Conservation (phyloP, 371 early-diverging fungal species). For the Syncephalastrum monosporum region DNA sequence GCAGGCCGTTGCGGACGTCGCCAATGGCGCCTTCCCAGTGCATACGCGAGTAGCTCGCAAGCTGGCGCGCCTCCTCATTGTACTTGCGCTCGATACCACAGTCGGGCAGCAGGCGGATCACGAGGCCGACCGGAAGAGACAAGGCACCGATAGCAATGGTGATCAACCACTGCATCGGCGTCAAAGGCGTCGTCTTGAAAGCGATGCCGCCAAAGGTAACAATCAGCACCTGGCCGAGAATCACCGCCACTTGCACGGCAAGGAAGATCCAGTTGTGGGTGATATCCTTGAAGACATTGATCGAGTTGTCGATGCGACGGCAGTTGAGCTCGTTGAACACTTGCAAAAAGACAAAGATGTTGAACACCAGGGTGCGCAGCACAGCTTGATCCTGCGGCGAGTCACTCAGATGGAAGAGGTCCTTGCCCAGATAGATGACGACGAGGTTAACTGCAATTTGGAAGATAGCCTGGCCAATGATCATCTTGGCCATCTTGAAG, state of each 20-base stretch:
- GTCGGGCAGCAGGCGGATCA: slow-evolving; percentile 76
- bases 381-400: slow-evolving; percentile 40
- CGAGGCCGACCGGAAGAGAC: slow-evolving; percentile 85
- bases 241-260: slow-evolving; percentile 66
- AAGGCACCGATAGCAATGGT: slow-evolving; percentile 72
- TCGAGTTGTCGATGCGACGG: slow-evolving; percentile 68
- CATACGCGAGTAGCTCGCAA: slow-evolving; percentile 54
- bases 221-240: slow-evolving; percentile 78
- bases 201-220: slow-evolving; percentile 88
- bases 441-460: slow-evolving; percentile 71
- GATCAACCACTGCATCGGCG: slow-evolving; percentile 77
- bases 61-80: slow-evolving; percentile 55
- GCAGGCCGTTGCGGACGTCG: slow-evolving; percentile 46
- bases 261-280: slow-evolving; percentile 77
- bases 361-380: slow-evolving; percentile 88
- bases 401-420: slow-evolving; percentile 62
- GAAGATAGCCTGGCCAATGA: slow-evolving; percentile 84
- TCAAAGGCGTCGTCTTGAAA: slow-evolving; percentile 79
- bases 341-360: slow-evolving; percentile 94
- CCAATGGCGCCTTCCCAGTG: slow-evolving; percentile 60
- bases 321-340: slow-evolving; percentile 93
- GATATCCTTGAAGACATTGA: slow-evolving; percentile 87
- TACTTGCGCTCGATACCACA: slow-evolving; percentile 46
- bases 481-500: slow-evolving; percentile 90
- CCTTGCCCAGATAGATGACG: slow-evolving; percentile 60